Percentiles rank a stretch among this genome's conserved stretches.
Evolutionary conservation across 2,329 filamentous ascomycete genomes (phyloP).

Genomic region (Diplodia intermedia): DNA sequence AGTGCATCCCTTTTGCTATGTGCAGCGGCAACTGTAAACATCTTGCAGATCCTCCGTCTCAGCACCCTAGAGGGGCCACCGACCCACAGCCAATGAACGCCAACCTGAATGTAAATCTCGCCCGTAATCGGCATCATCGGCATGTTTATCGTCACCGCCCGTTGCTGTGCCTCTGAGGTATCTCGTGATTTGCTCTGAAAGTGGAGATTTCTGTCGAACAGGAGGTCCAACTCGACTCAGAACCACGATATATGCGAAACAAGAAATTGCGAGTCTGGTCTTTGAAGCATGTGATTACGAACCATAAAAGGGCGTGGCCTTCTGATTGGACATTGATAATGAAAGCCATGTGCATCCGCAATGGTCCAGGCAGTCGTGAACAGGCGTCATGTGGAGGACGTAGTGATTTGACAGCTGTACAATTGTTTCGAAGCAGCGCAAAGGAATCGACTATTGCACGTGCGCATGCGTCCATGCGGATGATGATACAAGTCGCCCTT

Average conservation of each 20-base stretch:
- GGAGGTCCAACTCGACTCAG: neutral
- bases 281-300: neutral
- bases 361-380: neutral
- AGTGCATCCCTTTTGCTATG: constrained; percentile 3
- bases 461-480: constrained; percentile 23
- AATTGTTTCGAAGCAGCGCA: constrained; percentile 30
- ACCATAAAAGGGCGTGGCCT: neutral
- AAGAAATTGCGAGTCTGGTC: neutral
- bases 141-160: constrained; percentile 25
- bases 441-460: constrained; percentile 30
- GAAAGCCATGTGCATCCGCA: neutral
- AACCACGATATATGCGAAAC: constrained; percentile 4
- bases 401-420: constrained; percentile 29
- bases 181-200: constrained; percentile 22
- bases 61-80: neutral
- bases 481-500: constrained; percentile 32
- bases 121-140: constrained; percentile 24
- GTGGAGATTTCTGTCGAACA: neutral
- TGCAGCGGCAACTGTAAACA: neutral
- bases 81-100: constrained; percentile 6
- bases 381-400: neutral
- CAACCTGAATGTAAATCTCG: constrained; percentile 22
- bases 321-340: neutral
- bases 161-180: constrained; percentile 22
- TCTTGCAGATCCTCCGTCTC: constrained; percentile 5